Base-by-base conservation (phyloP, 352 stramenopile genomes). In the Phytophthora colocasiae region DNA sequence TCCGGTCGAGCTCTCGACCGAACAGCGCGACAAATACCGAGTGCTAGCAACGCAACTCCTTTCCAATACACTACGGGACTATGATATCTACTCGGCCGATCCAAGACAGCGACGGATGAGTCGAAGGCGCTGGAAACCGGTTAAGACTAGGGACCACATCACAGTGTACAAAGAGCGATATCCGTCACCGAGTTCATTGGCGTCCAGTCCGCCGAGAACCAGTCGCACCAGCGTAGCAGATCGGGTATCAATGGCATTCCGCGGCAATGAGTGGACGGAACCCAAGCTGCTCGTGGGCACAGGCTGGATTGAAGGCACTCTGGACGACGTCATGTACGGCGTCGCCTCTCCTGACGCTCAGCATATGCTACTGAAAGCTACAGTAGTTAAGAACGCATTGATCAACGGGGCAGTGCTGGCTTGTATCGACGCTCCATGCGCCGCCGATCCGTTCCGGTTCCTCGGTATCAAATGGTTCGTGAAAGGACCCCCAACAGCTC, bases 301-400 rank as follows among this genome's bases (percentile, higher is more conserved):
- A 15, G 79, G 79, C 6, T 81, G 66, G 53, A 73, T 87, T 48
- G 69, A 61, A 48, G 73, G 69, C 11, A 66, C 58, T 10, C 47
- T 91, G 6, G 77, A 89, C 49, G 80, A 91, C 45, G 69, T 88
- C 67, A 88, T 91, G 80, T 92, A 86, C 58, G 83, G 83, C 17
- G 71, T 86, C n/a, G 17, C 66, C 10, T 76, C 81, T 6, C 72
- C 78, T 11, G 71, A 88, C 47, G 59, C 75, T n/a, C 69, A 66
- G 17, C 52, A 64, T 32, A 85, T 87, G 77, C 53, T 81, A 19
- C 34, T 90, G n/a, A 81, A 85, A 36, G 71, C 71, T 4, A 73
- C 69, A 22, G 43, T 77, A 2, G 69, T 66, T n/a, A 73, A 73
- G 36, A 69, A 77, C 26, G 56, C 59, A 12, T 17, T 77, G 10